Evolutionary conservation across 1,284 basidiomycete species (phyloP).

Genomic region (Boletus smithii): DNA sequence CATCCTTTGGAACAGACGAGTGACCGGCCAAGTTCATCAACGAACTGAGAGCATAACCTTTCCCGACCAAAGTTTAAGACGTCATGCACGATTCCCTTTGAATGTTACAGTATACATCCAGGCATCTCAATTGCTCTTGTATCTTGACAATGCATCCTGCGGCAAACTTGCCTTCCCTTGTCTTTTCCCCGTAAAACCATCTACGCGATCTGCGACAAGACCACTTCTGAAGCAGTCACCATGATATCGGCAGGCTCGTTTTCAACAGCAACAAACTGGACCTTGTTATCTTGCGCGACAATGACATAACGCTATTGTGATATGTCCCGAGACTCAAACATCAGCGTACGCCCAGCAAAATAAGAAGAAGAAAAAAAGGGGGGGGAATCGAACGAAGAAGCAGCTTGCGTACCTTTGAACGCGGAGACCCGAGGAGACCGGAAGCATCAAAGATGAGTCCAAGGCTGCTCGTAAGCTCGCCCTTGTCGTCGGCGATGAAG

Average conservation of each 20-base stretch:
- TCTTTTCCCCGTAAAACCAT: no score
- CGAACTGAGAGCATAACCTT: no score
- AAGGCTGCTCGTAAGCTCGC: conserved; percentile 44
- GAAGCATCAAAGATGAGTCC: conserved; percentile 58
- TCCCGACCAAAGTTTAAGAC: no score
- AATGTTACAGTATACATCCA: not conserved
- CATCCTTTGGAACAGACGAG: no score
- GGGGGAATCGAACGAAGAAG: no score
- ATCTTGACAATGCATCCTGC: not conserved
- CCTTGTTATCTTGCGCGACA: conserved; percentile 46
- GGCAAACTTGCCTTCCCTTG: not conserved
- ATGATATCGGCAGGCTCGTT: conserved; percentile 51
- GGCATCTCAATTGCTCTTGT: not conserved
- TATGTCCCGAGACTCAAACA: not conserved
- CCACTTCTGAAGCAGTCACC: conserved; percentile 53
- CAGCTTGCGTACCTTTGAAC: conserved; percentile 45
- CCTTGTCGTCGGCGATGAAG: conserved; percentile 58
- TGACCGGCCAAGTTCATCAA: no score
- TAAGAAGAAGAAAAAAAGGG: not conserved
- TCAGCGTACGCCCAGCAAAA: not conserved
- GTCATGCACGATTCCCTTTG: not conserved
- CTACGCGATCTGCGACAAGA: conserved; percentile 50
- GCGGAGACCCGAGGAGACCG: conserved; percentile 47
- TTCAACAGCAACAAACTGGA: conserved; percentile 58
- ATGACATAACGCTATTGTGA: conserved; percentile 41